Evolutionary conservation across 2,329 filamentous ascomycete species (phyloP).

Genomic region (Pleomassaria siparia): DNA sequence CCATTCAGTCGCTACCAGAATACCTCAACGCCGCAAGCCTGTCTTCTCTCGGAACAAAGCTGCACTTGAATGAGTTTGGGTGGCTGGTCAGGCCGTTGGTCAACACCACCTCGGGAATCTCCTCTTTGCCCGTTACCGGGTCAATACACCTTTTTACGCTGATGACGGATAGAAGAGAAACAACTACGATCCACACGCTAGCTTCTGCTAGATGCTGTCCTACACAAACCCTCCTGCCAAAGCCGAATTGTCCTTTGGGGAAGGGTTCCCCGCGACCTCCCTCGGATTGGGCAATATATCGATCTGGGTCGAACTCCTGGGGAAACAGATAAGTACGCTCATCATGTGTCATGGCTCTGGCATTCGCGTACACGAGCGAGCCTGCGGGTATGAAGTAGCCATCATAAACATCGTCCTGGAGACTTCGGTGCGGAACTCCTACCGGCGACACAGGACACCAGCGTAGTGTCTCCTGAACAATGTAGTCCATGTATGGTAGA

Average conservation of each 20-base stretch:
- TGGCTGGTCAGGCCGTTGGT: conserved; percentile 2
- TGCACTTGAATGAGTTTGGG: not conserved
- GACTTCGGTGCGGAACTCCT: conserved; percentile 12
- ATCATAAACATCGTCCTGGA: conserved; percentile 20
- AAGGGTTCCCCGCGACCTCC: not conserved
- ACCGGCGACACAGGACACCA: conserved; percentile 49
- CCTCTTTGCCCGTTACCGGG: not conserved
- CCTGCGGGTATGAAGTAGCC: conserved; percentile 23
- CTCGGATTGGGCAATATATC: conserved; percentile 17
- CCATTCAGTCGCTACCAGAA: not conserved
- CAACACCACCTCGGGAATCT: not conserved
- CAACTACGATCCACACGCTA: conserved; percentile 3
- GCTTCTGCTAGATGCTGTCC: conserved; percentile 1
- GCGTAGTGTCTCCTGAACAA: conserved; percentile 52
- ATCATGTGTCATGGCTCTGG: conserved; percentile 46
- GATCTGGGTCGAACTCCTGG: conserved; percentile 50
- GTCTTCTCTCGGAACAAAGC: not conserved
- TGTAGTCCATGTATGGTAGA: conserved; percentile 49
- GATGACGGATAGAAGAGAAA: not conserved
- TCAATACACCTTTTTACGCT: not conserved
- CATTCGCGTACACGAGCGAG: conserved; percentile 22
- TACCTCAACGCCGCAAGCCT: not conserved
- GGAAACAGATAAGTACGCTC: conserved; percentile 45
- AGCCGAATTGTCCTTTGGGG: conserved; percentile 3
- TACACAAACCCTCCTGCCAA: not conserved